Evolutionary conservation across 768 basidiomycete genomes (phyloP).

Genomic region (Lentinus brumalis): DNA sequence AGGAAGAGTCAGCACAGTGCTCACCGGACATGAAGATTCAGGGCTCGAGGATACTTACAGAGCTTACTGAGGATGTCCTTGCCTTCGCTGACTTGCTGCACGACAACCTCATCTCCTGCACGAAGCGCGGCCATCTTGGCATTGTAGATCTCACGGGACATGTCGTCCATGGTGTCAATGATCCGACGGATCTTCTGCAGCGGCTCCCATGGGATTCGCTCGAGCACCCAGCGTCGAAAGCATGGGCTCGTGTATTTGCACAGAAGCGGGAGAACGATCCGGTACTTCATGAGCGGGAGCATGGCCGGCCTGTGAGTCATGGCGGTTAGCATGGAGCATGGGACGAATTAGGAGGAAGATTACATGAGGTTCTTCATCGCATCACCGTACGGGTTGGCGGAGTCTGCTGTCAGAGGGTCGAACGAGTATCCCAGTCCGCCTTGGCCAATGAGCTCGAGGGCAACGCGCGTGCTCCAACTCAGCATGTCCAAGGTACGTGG

Average conservation of each 20-base stretch:
- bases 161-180: slow-evolving; percentile 48
- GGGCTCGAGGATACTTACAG: slow-evolving; percentile 31
- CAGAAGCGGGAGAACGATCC: slow-evolving; percentile 48
- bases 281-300: slow-evolving; percentile 35
- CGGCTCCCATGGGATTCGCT: slow-evolving; percentile 38
- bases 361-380: slow-evolving; percentile 23
- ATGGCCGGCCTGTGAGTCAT: slow-evolving; percentile 26
- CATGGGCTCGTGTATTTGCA: slow-evolving; percentile 40
- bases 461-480: slow-evolving; percentile 19
- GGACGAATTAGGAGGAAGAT: too few relatives aligned
- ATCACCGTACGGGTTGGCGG: slow-evolving; percentile 16
- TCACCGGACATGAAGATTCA: not conserved
- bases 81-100: slow-evolving; percentile 29
- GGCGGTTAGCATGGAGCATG: too few relatives aligned
- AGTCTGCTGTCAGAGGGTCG: slow-evolving; percentile 18
- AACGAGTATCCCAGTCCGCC: slow-evolving; percentile 25
- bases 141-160: slow-evolving; percentile 41
- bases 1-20: not conserved
- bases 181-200: slow-evolving; percentile 45
- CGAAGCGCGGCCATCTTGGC: slow-evolving; percentile 36
- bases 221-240: slow-evolving; percentile 45
- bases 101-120: slow-evolving; percentile 27
- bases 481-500: slow-evolving; percentile 19
- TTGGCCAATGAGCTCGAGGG: slow-evolving; percentile 22
- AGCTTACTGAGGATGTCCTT: slow-evolving; percentile 54